Base-by-base conservation (phyloP, 106 monocot species). In the Dendrobium nobile region DNA sequence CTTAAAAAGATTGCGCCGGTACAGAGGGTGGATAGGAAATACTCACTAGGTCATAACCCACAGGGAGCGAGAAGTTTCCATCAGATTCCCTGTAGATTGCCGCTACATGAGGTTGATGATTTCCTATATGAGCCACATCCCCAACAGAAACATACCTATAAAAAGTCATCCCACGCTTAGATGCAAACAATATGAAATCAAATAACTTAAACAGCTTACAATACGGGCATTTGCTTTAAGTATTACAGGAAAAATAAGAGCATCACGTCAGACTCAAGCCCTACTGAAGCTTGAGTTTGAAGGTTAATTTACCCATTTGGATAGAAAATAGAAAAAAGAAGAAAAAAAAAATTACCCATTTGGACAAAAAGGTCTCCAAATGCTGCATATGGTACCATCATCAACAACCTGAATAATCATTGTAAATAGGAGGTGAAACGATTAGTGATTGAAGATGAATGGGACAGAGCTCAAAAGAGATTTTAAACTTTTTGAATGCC, bases 21-120 rank as follows among this genome's bases (percentile, higher is more conserved):
- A 51, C 51, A 13, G 51, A 51, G 13, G 51, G 64, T n/a, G 24
- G 64, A 64, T 44, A 11, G 1, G 70, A 3, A 75, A 54, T 28
- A 82, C 80, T 83, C 84, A 99, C 98, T 81, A 99, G 85, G 82
- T 99, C 98, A 90, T 95, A 99, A 77, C 98, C 98, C 59, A 99
- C 64, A 67, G 98, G 95, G 41, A 82, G 89, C 26, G 92, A 84
- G 87, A 99, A 92, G 43, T 78, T 84, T 78, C 73, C 85, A 81
- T 82, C 89, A 78, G 87, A 85, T 59, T 89, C 79, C 65, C 58
- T 80, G 84, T 93, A 99, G 59, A 92, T 74, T 42, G 91, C 87
- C 72, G 95, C 90, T 77, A 99, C 92, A 82, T 86, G 85, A 73
- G 98, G 98, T 72, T 86, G 88, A 85, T 99, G 91, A 37, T 45